These are phyloP conservation scores for Thalia dealbata DNA, from an alignment of 176 grass and related monocot species.

Conservation along the genomic window DNA sequence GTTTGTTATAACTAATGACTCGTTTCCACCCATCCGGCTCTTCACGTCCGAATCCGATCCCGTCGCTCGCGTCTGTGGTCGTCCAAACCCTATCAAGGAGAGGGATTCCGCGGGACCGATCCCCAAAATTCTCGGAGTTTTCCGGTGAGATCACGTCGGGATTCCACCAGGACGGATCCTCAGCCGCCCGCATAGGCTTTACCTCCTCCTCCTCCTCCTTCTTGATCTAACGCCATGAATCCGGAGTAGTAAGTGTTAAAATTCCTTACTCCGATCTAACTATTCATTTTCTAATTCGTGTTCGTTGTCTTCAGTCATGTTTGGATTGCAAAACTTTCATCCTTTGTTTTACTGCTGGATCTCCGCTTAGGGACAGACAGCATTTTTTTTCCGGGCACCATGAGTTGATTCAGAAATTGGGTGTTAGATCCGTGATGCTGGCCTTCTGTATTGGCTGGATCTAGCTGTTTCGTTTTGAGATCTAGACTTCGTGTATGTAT, in stretches of 20 bases:
- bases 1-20: background rate
- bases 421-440: background rate
- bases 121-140: background rate
- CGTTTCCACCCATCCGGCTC: too few species aligned
- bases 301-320: background rate
- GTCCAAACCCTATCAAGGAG: background rate
- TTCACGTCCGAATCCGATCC: too few species aligned
- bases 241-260: slow-evolving; percentile 1
- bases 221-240: background rate
- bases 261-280: background rate
- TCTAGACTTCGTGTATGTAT: background rate
- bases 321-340: too few species aligned
- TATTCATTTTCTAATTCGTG: background rate
- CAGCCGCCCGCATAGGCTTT: too few species aligned
- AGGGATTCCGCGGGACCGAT: background rate
- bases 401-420: background rate
- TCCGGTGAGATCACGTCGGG: too few species aligned
- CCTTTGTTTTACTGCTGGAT: too few species aligned
- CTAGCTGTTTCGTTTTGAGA: background rate
- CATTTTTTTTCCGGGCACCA: background rate
- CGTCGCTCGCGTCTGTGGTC: background rate
- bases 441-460: background rate
- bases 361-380: background rate
- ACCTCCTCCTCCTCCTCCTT: background rate
- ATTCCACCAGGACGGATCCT: too few species aligned